Conservation (phyloP, 2,329 filamentous ascomycete species). For the Paecilomyces niveus region DNA sequence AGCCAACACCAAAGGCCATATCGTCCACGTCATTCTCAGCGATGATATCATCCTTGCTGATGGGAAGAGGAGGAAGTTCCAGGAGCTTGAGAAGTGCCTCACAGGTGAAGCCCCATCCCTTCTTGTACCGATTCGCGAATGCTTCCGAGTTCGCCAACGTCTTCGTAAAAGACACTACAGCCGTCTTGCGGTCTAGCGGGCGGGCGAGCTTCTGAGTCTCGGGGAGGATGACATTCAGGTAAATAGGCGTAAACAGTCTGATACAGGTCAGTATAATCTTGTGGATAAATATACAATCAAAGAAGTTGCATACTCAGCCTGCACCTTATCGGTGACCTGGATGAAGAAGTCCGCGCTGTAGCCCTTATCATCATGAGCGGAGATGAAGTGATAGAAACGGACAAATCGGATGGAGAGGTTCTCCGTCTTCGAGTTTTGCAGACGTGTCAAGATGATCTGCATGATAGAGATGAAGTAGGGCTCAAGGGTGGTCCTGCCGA, state of each 20-base stretch:
- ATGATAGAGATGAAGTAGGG: constrained; percentile 74
- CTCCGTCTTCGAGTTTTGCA: constrained; percentile 69
- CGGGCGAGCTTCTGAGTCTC: constrained; percentile 82
- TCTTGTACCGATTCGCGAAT: constrained; percentile 74
- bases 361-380: constrained; percentile 70
- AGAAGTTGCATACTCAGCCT: constrained; percentile 50
- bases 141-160: constrained; percentile 78
- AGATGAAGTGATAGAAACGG: constrained; percentile 89
- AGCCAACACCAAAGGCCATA: constrained; percentile 87
- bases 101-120: constrained; percentile 87
- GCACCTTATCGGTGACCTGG: constrained; percentile 71
- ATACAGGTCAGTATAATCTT: constrained; percentile 8
- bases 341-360: constrained; percentile 91
- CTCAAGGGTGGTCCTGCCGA: constrained; percentile 55
- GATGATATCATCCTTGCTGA: constrained; percentile 66
- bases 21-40: constrained; percentile 90
- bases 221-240: constrained; percentile 77
- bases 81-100: constrained; percentile 83
- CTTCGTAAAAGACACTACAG: constrained; percentile 88
- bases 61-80: constrained; percentile 73
- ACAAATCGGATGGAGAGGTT: constrained; percentile 81
- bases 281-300: background rate
- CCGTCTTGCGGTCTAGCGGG: constrained; percentile 85
- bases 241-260: constrained; percentile 73
- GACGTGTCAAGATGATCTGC: constrained; percentile 68